phyloP scores from a whole-genome alignment of 495 filamentous ascomycete genomes.

The Trichoderma orchidacearum region DNA sequence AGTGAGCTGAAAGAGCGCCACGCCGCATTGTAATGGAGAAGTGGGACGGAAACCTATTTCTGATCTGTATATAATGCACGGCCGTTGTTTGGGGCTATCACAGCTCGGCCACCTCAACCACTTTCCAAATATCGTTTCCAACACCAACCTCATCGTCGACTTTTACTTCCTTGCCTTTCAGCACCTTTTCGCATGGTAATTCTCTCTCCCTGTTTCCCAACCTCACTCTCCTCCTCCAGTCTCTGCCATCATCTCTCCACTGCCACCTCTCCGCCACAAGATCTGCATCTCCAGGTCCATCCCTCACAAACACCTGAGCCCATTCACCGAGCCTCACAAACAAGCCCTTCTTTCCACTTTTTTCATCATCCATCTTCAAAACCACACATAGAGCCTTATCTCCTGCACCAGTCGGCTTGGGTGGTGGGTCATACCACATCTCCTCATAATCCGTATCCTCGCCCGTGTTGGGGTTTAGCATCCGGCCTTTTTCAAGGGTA shows the following conservation, averaged over 20 bases:
- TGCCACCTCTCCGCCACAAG: constrained; percentile 32
- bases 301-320: constrained; percentile 30
- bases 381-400: constrained; percentile 14
- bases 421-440: constrained; percentile 26
- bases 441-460: constrained; percentile 36
- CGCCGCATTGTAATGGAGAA: neutral
- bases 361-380: constrained; percentile 16
- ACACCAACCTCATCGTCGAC: neutral
- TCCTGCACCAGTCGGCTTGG: constrained; percentile 7
- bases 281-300: constrained; percentile 8
- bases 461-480: constrained; percentile 32
- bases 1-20: constrained; percentile 21
- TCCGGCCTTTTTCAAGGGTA: constrained; percentile 34
- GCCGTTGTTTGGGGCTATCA: neutral
- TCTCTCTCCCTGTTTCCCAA: neutral
- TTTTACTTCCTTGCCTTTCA: neutral
- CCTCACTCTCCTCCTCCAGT: neutral
- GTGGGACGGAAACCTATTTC: too few relatives aligned
- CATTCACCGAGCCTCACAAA: constrained; percentile 32
- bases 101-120: neutral
- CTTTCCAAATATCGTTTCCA: neutral
- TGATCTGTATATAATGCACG: too few relatives aligned
- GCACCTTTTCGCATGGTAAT: neutral
- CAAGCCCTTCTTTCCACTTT: constrained; percentile 20
- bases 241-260: constrained; percentile 8